phyloP scores from a whole-genome alignment of 345 rosid species.

The Lepidium africanum region DNA sequence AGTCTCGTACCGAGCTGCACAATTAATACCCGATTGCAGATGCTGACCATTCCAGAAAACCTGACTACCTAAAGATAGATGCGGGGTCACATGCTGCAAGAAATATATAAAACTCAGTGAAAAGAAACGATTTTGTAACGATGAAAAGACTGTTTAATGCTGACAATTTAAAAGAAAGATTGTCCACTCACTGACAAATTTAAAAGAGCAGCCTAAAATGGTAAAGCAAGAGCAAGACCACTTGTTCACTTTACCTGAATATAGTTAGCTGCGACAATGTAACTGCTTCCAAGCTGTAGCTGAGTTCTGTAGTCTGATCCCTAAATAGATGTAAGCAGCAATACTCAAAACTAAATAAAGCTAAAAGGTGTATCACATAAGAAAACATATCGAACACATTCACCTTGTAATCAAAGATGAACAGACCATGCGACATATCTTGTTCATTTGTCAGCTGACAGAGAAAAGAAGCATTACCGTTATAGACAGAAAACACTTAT shows the following conservation, averaged over 20 bases:
- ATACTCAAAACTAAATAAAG: neutral
- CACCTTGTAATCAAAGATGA: slow-evolving; percentile 79
- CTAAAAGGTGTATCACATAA: neutral
- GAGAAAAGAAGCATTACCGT: neutral
- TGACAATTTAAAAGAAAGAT: neutral
- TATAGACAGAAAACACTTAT: neutral
- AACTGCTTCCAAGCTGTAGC: slow-evolving; percentile 64
- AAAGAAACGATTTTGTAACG: neutral
- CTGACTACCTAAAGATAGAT: slow-evolving; percentile 78
- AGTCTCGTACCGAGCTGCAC: slow-evolving; percentile 78
- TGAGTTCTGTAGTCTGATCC: slow-evolving; percentile 75
- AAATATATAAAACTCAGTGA: neutral
- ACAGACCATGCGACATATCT: slow-evolving; percentile 60
- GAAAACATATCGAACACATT: neutral
- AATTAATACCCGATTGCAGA: slow-evolving; percentile 70
- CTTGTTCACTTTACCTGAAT: slow-evolving; percentile 50
- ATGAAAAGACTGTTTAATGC: neutral
- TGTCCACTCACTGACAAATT: neutral
- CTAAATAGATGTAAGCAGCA: slow-evolving; percentile 26
- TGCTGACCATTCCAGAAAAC: slow-evolving; percentile 80
- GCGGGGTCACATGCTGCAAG: slow-evolving; percentile 68
- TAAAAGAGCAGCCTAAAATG: neutral
- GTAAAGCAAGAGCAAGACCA: neutral
- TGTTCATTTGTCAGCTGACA: slow-evolving; percentile 64
- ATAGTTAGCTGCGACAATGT: slow-evolving; percentile 67